These are phyloP conservation scores for Nitzschia inconspicua DNA, from an alignment of 108 stramenopile genomes.

Conservation along the genomic window DNA sequence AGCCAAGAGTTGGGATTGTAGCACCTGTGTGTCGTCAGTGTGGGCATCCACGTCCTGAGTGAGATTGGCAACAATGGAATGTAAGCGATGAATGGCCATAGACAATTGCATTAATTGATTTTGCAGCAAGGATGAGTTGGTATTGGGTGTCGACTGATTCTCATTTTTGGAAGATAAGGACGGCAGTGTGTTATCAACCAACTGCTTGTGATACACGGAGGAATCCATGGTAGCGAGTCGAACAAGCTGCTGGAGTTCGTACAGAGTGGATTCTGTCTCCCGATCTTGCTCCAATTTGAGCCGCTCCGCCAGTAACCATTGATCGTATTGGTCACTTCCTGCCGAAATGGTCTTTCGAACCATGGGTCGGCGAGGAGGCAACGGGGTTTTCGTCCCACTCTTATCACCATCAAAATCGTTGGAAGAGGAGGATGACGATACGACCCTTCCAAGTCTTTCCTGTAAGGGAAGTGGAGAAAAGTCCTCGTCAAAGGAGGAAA, in stretches of 20 bases:
- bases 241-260: conserved; percentile 9
- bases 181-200: conserved; percentile 11
- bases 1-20: conserved; percentile 4
- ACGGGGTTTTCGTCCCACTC: no score
- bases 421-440: no score
- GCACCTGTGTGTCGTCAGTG: conserved; percentile 13
- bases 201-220: conserved; percentile 14
- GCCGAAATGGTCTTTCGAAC: no score
- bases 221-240: conserved; percentile 29
- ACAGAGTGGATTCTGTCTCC: no score
- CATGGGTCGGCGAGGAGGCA: no score
- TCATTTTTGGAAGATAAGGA: neutral
- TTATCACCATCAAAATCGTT: no score
- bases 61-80: conserved; percentile 27
- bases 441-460: no score
- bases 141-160: neutral
- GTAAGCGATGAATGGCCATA: conserved; percentile 32
- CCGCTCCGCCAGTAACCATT: no score
- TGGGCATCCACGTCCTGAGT: conserved; percentile 28
- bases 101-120: conserved; percentile 15
- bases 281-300: no score
- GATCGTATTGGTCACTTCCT: no score
- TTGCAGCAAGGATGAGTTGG: neutral
- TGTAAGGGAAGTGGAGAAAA: no score
- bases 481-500: no score